These are phyloP conservation scores for Aspergillus egyptiacus DNA, from an alignment of 495 filamentous ascomycete species.

Conservation along the genomic window DNA sequence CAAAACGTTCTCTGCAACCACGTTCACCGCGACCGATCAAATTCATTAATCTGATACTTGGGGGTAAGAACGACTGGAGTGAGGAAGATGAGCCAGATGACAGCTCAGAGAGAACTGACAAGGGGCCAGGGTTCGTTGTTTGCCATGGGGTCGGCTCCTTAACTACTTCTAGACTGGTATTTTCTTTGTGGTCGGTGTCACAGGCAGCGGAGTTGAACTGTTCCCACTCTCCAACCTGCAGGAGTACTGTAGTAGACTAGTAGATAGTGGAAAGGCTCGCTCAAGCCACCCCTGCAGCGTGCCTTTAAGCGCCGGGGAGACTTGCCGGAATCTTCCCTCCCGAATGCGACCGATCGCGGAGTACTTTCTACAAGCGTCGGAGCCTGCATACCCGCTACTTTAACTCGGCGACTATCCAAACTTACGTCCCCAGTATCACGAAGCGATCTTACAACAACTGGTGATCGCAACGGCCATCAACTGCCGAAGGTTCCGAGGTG, in stretches of 20 bases:
- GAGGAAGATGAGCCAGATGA: background rate
- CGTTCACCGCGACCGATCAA: no score
- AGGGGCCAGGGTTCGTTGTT: background rate
- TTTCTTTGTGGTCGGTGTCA: no score
- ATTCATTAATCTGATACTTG: slow-evolving; percentile 1
- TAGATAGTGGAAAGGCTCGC: background rate
- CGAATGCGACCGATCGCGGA: background rate
- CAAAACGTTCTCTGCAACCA: no score
- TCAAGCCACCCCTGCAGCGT: background rate
- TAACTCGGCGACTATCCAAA: background rate
- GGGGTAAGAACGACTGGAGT: background rate
- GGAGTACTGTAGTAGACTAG: background rate
- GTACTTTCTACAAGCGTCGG: background rate
- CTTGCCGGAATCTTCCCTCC: background rate
- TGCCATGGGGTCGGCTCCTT: background rate
- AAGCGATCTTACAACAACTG: background rate
- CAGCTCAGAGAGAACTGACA: background rate
- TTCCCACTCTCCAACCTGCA: no score
- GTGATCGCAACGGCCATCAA: no score
- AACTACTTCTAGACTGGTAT: no score
- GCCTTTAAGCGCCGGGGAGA: background rate
- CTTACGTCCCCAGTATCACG: background rate
- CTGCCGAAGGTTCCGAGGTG: no score
- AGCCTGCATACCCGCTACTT: background rate
- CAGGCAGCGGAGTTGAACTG: no score